Evolutionary conservation across 441 rosid species (phyloP).

Genomic region (Croton setiger): DNA sequence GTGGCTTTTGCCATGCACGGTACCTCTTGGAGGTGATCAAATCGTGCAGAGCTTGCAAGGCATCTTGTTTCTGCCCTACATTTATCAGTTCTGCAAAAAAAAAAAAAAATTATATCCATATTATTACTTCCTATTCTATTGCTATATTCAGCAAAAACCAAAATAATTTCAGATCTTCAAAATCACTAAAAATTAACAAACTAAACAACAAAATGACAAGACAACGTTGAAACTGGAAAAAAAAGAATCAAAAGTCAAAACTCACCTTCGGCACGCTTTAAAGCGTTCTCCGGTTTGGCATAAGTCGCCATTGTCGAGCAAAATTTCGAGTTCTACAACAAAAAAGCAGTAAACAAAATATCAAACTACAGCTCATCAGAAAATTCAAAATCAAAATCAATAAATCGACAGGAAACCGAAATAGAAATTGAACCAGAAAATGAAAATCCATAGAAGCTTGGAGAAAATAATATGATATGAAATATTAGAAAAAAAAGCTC

Average conservation of each 20-base stretch:
- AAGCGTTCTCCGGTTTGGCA: slow-evolving; percentile 89
- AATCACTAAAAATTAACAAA: background rate
- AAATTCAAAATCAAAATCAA: background rate
- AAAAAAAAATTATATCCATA: background rate
- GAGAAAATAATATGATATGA: background rate
- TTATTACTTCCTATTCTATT: background rate
- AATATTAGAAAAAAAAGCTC: background rate
- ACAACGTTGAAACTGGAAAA: background rate
- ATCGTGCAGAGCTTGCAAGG: slow-evolving; percentile 87
- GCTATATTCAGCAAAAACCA: no score
- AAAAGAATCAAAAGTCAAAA: background rate
- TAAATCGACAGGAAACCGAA: background rate
- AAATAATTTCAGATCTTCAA: background rate
- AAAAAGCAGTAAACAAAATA: background rate
- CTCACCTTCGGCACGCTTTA: slow-evolving; percentile 95
- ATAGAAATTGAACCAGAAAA: background rate
- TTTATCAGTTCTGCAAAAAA: slow-evolving; percentile 71
- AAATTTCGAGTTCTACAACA: slow-evolving; percentile 18
- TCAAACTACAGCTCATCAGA: background rate
- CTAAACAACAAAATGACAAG: background rate
- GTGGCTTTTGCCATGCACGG: slow-evolving; percentile 93
- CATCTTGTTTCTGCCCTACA: slow-evolving; percentile 99
- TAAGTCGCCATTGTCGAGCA: slow-evolving; percentile 54
- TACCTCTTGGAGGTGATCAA: slow-evolving; percentile 88
- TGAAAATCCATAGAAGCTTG: background rate